Evolutionary conservation across 257 asterid genomes (phyloP).

Genomic region (Nicotiana obtusifolia): DNA sequence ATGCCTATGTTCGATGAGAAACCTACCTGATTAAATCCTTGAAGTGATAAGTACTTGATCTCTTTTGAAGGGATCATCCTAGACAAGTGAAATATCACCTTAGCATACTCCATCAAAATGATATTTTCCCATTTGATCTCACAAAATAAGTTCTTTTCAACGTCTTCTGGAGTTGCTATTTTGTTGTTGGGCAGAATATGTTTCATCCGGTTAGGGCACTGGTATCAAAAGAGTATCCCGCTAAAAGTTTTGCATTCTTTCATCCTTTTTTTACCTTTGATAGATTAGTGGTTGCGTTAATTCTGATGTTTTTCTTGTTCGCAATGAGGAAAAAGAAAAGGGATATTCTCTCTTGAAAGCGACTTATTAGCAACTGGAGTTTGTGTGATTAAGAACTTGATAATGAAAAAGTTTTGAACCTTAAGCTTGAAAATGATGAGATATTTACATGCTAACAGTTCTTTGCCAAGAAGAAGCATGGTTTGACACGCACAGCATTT

Average conservation of each 20-base stretch:
- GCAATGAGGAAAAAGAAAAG: background rate
- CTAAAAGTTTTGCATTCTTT: background rate
- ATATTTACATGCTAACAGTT: constrained; percentile 40
- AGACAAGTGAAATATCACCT: background rate
- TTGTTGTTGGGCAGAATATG: background rate
- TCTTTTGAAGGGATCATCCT: background rate
- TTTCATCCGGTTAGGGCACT: background rate
- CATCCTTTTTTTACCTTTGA: background rate
- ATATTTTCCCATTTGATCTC: background rate
- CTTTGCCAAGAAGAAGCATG: constrained; percentile 78
- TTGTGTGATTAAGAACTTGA: background rate
- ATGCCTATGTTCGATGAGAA: background rate
- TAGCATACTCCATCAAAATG: background rate
- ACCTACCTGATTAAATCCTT: background rate
- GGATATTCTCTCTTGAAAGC: no score
- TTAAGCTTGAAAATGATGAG: background rate
- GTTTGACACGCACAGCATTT: constrained; percentile 82
- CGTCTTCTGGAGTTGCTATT: background rate
- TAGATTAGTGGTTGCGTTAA: background rate
- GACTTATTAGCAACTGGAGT: background rate
- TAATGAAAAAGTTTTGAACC: background rate
- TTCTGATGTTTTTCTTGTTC: background rate
- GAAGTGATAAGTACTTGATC: no score
- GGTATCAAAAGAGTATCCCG: background rate
- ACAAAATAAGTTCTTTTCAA: background rate